phyloP scores from a whole-genome alignment of 768 basidiomycete genomes.

The Sarcomyxa edulis region DNA sequence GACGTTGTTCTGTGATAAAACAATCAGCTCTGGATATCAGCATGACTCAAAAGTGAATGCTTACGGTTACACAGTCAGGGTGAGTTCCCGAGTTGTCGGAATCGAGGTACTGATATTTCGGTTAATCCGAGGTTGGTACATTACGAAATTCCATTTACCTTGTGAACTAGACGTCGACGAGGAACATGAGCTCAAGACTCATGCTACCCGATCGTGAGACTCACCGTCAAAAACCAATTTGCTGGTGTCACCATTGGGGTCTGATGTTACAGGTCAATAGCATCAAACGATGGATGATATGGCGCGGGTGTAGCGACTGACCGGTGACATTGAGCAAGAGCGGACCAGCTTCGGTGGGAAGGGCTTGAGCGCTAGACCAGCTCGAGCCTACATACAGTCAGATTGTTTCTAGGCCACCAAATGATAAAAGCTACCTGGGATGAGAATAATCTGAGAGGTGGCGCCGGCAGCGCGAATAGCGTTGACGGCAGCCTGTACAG shows the following conservation, averaged over 20 bases:
- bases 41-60: conserved; percentile 1
- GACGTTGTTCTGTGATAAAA: conserved; percentile 35
- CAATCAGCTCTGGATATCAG: background rate
- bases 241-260: conserved; percentile 32
- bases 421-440: conserved; percentile 37
- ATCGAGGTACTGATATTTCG: conserved; percentile 61
- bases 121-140: too few species aligned
- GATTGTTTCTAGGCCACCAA: background rate
- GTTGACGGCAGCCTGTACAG: conserved; percentile 51
- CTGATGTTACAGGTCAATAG: too few species aligned
- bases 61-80: conserved; percentile 24
- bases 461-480: conserved; percentile 56
- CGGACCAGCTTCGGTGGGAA: conserved; percentile 41
- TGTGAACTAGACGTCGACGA: conserved; percentile 32
- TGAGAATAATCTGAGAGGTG: conserved; percentile 46
- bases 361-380: conserved; percentile 22
- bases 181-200: background rate
- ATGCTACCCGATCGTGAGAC: background rate
- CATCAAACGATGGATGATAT: too few species aligned
- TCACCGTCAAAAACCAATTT: conserved; percentile 46
- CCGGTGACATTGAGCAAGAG: conserved; percentile 36
- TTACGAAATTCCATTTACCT: too few species aligned
- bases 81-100: conserved; percentile 40
- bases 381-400: too few species aligned
- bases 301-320: too few species aligned